phyloP scores from a whole-genome alignment of 2,329 filamentous ascomycete genomes.

The Sclerotinia sclerotiorum region DNA sequence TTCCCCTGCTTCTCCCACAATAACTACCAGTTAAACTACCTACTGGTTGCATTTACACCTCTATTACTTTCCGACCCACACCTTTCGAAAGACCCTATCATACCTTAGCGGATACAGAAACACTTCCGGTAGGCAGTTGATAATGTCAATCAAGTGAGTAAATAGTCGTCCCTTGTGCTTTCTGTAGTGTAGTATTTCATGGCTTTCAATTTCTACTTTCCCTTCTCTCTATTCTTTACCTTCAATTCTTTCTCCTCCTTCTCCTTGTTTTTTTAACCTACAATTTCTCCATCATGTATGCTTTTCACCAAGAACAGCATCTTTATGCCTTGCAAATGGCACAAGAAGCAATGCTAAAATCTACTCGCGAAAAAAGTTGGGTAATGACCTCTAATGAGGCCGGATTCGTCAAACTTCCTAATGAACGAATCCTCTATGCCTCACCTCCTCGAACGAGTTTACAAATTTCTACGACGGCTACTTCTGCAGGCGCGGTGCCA shows the following conservation, averaged over 20 bases:
- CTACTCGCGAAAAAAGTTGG: constrained; percentile 59
- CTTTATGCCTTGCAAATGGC: constrained; percentile 35
- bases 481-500: constrained; percentile 60
- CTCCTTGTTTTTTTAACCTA: background rate
- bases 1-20: constrained; percentile 19
- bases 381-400: constrained; percentile 77
- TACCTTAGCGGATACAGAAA: constrained; percentile 20
- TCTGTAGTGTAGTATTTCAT: constrained; percentile 20
- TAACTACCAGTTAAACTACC: background rate
- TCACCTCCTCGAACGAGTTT: constrained; percentile 78
- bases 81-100: constrained; percentile 21
- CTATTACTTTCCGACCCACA: constrained; percentile 21
- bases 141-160: constrained; percentile 26
- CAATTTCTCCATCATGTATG: constrained; percentile 35
- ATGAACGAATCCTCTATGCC: constrained; percentile 78
- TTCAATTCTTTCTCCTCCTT: background rate
- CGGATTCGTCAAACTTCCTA: constrained; percentile 79
- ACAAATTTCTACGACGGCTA: constrained; percentile 63
- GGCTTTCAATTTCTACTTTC: constrained; percentile 7
- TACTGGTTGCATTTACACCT: constrained; percentile 16
- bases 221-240: constrained; percentile 2
- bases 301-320: constrained; percentile 39
- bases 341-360: constrained; percentile 36
- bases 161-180: constrained; percentile 20
- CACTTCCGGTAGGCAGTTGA: constrained; percentile 22